phyloP scores from a whole-genome alignment of 1,139 yeast species.

The Blastobotrys niveus region DNA sequence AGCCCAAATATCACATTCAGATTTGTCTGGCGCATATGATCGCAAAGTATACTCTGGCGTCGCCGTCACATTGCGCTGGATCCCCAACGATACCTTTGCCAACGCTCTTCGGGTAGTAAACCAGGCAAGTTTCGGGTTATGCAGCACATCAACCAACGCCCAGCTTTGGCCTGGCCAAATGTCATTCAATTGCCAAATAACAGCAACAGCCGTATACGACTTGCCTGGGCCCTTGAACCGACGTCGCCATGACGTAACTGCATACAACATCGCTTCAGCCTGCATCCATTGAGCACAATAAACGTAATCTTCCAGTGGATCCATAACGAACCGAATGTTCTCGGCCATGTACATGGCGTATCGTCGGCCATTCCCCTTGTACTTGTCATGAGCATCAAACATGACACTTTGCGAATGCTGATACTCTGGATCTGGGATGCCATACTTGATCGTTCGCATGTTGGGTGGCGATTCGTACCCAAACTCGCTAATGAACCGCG shows the following conservation, averaged over 20 bases:
- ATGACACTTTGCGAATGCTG: conserved; percentile 38
- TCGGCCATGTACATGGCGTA: conserved; percentile 41
- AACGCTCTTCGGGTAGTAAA: conserved; percentile 42
- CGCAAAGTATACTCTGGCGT: conserved; percentile 16
- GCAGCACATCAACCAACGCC: conserved; percentile 41
- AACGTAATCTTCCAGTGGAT: conserved; percentile 38
- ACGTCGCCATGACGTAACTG: conserved; percentile 41
- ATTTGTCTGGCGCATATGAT: conserved; percentile 16
- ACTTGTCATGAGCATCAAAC: conserved; percentile 40
- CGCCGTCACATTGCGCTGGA: conserved; percentile 30
- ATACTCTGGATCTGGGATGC: conserved; percentile 35
- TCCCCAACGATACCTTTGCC: conserved; percentile 34
- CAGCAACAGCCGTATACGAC: conserved; percentile 38
- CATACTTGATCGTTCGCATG: conserved; percentile 30
- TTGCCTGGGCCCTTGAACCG: conserved; percentile 38
- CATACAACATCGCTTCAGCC: conserved; percentile 42
- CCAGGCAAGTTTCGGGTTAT: conserved; percentile 40
- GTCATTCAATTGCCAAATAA: conserved; percentile 48
- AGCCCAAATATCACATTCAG: conserved; percentile 39
- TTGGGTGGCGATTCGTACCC: conserved; percentile 44
- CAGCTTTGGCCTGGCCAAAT: conserved; percentile 47
- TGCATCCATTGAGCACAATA: conserved; percentile 46
- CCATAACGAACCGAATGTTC: conserved; percentile 35
- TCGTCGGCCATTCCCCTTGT: conserved; percentile 41
- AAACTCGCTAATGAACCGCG: conserved; percentile 45